Evolutionary conservation across 2,329 filamentous ascomycete genomes (phyloP).

Genomic region (Claviceps sorghi): DNA sequence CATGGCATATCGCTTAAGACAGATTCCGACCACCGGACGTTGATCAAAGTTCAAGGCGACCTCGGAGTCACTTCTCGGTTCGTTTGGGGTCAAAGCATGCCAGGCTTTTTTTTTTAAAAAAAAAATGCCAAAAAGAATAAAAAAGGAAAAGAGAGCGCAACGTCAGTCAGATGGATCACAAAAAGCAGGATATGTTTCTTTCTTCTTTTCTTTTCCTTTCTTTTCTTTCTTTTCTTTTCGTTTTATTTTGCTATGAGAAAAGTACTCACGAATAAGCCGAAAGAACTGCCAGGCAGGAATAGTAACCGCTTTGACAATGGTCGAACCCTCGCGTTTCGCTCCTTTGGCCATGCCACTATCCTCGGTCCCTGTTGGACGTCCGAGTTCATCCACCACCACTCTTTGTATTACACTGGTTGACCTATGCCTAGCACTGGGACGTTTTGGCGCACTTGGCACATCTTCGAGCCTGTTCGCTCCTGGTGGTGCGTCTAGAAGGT

Average conservation of each 20-base stretch:
- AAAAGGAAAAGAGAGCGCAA: neutral
- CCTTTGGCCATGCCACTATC: constrained; percentile 26
- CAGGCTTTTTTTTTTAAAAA: constrained; percentile 43
- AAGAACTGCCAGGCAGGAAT: constrained; percentile 99
- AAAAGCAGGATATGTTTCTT: neutral
- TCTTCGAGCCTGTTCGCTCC: neutral
- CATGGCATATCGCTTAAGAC: constrained; percentile 74
- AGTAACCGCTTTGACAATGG: constrained; percentile 62
- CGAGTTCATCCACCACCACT: constrained; percentile 38
- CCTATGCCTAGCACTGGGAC: constrained; percentile 25
- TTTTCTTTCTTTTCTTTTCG: neutral
- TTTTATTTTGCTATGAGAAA: neutral
- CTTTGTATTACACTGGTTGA: constrained; percentile 49
- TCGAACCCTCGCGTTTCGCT: constrained; percentile 31
- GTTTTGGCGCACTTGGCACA: constrained; percentile 1
- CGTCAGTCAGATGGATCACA: neutral
- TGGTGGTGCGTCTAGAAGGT: neutral
- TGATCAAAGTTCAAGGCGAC: constrained; percentile 79
- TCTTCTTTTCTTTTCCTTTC: neutral
- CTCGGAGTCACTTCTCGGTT: constrained; percentile 54
- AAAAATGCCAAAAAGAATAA: neutral
- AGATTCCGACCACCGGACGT: constrained; percentile 80
- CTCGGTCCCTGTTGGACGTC: constrained; percentile 28
- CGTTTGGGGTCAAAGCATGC: constrained; percentile 50
- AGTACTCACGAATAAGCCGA: constrained; percentile 62